Conservation (phyloP, 768 basidiomycete genomes). For the Pleurotus tuoliensis region DNA sequence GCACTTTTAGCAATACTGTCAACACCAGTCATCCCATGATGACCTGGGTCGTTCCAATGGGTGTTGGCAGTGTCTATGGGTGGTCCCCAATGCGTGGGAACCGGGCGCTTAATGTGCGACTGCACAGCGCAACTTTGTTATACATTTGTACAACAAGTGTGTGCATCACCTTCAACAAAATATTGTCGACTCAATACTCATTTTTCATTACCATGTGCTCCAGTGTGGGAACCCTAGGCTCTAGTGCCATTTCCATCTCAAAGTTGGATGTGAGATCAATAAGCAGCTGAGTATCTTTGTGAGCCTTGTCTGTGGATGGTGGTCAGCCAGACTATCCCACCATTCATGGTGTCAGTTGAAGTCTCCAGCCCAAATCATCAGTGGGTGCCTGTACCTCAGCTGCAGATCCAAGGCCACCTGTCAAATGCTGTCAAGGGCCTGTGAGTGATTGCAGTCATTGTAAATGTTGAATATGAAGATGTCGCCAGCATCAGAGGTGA, state of each 20-base stretch:
- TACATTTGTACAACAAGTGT: no score
- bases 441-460: neutral
- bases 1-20: no score
- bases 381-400: neutral
- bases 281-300: conserved; percentile 19
- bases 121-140: no score
- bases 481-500: neutral
- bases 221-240: conserved; percentile 29
- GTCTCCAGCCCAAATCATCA: conserved; percentile 31
- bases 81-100: no score
- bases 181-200: conserved; percentile 36
- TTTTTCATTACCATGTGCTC: conserved; percentile 24
- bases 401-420: neutral
- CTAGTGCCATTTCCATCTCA: conserved; percentile 31
- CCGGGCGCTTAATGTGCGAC: no score
- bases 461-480: conserved; percentile 7
- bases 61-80: no score
- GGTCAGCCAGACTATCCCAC: conserved; percentile 30
- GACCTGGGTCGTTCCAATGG: no score
- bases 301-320: conserved; percentile 28
- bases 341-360: conserved; percentile 38
- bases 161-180: no score
- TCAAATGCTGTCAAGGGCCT: conserved; percentile 7
- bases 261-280: conserved; percentile 19
- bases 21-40: no score